phyloP scores from a whole-genome alignment of 768 basidiomycete species.

The Daedaleopsis nitida region DNA sequence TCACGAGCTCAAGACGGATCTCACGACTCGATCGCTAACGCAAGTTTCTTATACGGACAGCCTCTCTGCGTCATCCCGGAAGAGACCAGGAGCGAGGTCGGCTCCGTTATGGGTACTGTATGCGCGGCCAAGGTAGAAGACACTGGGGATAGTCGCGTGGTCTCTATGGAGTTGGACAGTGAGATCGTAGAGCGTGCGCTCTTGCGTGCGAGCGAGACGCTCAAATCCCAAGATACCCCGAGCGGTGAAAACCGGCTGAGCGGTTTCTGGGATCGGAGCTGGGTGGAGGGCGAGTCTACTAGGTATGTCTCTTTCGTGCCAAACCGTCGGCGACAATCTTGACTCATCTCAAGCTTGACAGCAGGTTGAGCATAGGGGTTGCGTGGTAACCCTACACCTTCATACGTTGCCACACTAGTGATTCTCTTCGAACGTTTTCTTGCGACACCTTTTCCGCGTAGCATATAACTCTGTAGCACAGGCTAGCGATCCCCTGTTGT shows the following conservation, averaged over 20 bases:
- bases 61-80: constrained; percentile 30
- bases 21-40: not conserved
- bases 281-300: constrained; percentile 20
- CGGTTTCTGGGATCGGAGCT: constrained; percentile 8
- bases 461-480: too few species aligned
- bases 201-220: not conserved
- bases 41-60: constrained; percentile 18
- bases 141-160: not conserved
- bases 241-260: not conserved
- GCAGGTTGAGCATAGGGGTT: constrained; percentile 12
- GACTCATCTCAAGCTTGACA: too few species aligned
- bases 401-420: not conserved
- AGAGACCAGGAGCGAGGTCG: constrained; percentile 25
- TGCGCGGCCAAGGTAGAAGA: too few species aligned
- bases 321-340: not conserved
- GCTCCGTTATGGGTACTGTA: not conserved
- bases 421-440: not conserved
- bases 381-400: constrained; percentile 7
- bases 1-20: not conserved
- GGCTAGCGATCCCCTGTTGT: not conserved
- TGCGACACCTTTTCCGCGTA: not conserved
- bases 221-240: not conserved
- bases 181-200: not conserved
- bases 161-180: constrained; percentile 1
- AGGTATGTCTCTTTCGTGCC: constrained; percentile 1